Percentiles rank a stretch among this genome's conserved stretches.
phyloP scores from a whole-genome alignment of 768 basidiomycete genomes.

The Pseudohyphozyma bogoriensis region DNA sequence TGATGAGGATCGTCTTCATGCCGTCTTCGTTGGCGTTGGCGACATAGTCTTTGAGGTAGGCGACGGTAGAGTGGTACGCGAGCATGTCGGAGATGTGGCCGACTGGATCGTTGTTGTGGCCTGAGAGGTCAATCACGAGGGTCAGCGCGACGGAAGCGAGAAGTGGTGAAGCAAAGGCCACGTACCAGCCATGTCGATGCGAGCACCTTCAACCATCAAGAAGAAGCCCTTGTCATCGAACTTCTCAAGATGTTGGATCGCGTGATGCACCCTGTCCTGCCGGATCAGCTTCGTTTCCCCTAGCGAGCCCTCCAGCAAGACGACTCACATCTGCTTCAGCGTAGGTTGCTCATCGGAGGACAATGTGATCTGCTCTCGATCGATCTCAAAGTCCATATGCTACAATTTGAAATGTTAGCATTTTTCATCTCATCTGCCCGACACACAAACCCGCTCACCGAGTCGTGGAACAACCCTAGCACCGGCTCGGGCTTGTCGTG shows the following conservation, averaged over 20 bases:
- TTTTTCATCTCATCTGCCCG: no score
- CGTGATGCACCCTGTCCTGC: constrained; percentile 25
- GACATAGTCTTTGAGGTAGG: constrained; percentile 27
- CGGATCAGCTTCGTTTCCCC: no score
- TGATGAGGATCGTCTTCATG: constrained; percentile 28
- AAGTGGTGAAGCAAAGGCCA: not conserved
- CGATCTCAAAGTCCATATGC: constrained; percentile 34
- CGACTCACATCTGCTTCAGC: constrained; percentile 30
- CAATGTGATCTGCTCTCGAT: constrained; percentile 21
- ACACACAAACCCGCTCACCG: no score
- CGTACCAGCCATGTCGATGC: constrained; percentile 32
- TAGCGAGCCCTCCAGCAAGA: not conserved
- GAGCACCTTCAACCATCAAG: constrained; percentile 32
- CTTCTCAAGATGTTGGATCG: constrained; percentile 25
- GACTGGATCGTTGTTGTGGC: constrained; percentile 22
- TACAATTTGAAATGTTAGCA: not conserved
- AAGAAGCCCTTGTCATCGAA: constrained; percentile 30
- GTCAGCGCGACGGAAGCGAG: not conserved
- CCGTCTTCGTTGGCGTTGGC: constrained; percentile 21
- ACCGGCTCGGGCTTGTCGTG: constrained; percentile 11
- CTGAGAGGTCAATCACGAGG: not conserved
- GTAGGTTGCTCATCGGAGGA: constrained; percentile 26
- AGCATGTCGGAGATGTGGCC: constrained; percentile 31
- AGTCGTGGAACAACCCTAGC: constrained; percentile 29
- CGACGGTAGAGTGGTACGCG: constrained; percentile 31